Evolutionary conservation across 2,329 filamentous ascomycete species (phyloP).

Genomic region (Aureobasidium sp.): DNA sequence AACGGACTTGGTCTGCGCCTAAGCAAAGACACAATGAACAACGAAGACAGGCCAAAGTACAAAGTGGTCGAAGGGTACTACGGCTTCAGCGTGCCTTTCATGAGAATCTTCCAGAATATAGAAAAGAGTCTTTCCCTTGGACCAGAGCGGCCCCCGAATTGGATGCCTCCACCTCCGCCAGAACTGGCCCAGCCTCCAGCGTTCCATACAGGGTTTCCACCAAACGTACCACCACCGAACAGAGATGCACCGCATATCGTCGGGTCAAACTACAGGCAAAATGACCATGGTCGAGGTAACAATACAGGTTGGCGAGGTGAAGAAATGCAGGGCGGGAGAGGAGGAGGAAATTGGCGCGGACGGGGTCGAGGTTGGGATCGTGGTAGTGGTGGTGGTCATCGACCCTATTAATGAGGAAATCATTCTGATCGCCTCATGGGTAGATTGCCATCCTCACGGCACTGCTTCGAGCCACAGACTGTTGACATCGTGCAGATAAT

Average conservation of each 20-base stretch:
- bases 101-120: conserved; percentile 12
- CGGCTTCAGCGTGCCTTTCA: conserved; percentile 12
- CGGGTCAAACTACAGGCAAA: neutral
- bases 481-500: neutral
- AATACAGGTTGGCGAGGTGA: neutral
- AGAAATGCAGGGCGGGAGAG: neutral
- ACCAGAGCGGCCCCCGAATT: neutral
- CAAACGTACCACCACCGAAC: neutral
- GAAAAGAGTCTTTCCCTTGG: neutral
- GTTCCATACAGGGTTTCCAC: neutral
- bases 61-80: conserved; percentile 17
- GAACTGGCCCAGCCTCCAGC: conserved; percentile 2
- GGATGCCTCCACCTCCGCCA: conserved; percentile 7
- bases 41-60: neutral
- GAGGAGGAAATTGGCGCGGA: conserved; percentile 8
- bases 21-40: neutral
- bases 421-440: neutral
- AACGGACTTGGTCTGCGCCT: conserved; percentile 17
- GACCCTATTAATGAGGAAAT: neutral
- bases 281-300: neutral
- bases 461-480: neutral
- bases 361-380: neutral
- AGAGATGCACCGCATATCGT: neutral
- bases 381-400: neutral
- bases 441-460: neutral